Conservation (phyloP, 495 filamentous ascomycete genomes). For the Penicillium nucicola region DNA sequence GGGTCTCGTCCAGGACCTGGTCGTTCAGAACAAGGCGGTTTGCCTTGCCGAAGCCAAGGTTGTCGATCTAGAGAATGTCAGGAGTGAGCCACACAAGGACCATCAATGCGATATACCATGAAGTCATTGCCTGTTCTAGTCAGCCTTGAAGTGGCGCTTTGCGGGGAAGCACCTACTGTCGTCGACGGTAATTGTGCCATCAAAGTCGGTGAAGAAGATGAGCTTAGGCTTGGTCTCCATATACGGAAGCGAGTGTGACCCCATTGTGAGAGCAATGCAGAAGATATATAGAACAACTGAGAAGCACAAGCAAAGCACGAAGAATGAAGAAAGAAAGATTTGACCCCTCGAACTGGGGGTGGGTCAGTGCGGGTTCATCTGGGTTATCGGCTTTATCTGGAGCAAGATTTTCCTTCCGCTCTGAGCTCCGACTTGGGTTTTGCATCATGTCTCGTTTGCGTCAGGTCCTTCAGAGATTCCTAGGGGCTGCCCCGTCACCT, state of each 20-base stretch:
- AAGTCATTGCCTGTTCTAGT: conserved; percentile 75
- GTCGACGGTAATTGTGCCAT: conserved; percentile 87
- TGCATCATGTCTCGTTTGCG: conserved; percentile 38
- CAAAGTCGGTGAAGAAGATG: conserved; percentile 98
- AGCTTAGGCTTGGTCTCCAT: conserved; percentile 69
- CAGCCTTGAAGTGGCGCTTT: conserved; percentile 9
- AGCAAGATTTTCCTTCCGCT: conserved; percentile 15
- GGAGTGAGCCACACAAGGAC: neutral
- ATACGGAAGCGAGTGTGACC: conserved; percentile 37
- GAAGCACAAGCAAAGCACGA: too few species aligned
- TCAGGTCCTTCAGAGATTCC: conserved; percentile 31
- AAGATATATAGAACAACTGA: neutral
- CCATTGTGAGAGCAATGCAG: conserved; percentile 26
- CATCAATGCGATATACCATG: conserved; percentile 49
- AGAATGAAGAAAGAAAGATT: conserved; percentile 8
- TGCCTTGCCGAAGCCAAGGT: conserved; percentile 72
- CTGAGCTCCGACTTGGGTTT: conserved; percentile 6
- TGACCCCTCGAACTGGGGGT: conserved; percentile 15
- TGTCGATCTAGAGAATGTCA: conserved; percentile 65
- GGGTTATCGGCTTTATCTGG: too few species aligned
- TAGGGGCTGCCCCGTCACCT: conserved; percentile 22
- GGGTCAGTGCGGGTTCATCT: conserved; percentile 10
- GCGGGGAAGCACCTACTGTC: conserved; percentile 57
- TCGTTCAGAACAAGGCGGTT: conserved; percentile 63
- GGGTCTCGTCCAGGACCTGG: conserved; percentile 64